These are phyloP conservation scores for Crithidia acanthocephali DNA, from an alignment of 208 protist species.

Conservation along the genomic window DNA sequence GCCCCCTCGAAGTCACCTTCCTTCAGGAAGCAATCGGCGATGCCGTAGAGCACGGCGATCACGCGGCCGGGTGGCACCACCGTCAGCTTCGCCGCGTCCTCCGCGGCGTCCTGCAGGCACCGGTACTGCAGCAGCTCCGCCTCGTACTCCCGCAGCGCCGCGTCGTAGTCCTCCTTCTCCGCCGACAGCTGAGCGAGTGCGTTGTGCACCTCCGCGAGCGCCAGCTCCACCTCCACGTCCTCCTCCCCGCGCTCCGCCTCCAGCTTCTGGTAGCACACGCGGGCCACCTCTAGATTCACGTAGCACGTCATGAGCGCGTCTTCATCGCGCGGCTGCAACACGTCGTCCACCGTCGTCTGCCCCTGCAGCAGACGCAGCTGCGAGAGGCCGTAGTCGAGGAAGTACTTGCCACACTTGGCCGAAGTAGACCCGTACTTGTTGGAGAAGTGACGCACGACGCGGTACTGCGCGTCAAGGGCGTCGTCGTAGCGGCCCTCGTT, in stretches of 20 bases:
- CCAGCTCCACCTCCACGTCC: slow-evolving; percentile 53
- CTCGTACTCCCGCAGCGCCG: slow-evolving; percentile 83
- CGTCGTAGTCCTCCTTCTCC: slow-evolving; percentile 83
- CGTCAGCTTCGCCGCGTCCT: slow-evolving; percentile 23
- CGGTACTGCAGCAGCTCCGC: slow-evolving; percentile 82
- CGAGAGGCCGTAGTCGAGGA: slow-evolving; percentile 91
- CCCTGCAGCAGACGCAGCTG: slow-evolving; percentile 79
- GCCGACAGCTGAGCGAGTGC: slow-evolving; percentile 78
- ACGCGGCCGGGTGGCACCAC: slow-evolving; percentile 59
- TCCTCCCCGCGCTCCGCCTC: slow-evolving; percentile 46
- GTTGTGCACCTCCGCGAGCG: slow-evolving; percentile 83
- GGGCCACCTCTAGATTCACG: slow-evolving; percentile 86
- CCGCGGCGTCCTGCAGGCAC: slow-evolving; percentile 50
- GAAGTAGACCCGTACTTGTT: slow-evolving; percentile 73
- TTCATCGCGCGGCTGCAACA: slow-evolving; percentile 71
- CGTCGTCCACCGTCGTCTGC: slow-evolving; percentile 63
- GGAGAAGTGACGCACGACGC: slow-evolving; percentile 79
- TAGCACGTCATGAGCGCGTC: slow-evolving; percentile 85
- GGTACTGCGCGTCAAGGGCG: slow-evolving; percentile 78
- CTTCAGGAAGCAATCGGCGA: slow-evolving; percentile 88
- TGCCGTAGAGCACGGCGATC: slow-evolving; percentile 70
- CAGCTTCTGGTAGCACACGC: slow-evolving; percentile 79
- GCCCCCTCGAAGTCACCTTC: slow-evolving; percentile 86
- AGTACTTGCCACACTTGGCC: slow-evolving; percentile 68
- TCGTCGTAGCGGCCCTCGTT: slow-evolving; percentile 73